phyloP scores from a whole-genome alignment of 805 yeast genomes.

The Myxozyma sirexii region DNA sequence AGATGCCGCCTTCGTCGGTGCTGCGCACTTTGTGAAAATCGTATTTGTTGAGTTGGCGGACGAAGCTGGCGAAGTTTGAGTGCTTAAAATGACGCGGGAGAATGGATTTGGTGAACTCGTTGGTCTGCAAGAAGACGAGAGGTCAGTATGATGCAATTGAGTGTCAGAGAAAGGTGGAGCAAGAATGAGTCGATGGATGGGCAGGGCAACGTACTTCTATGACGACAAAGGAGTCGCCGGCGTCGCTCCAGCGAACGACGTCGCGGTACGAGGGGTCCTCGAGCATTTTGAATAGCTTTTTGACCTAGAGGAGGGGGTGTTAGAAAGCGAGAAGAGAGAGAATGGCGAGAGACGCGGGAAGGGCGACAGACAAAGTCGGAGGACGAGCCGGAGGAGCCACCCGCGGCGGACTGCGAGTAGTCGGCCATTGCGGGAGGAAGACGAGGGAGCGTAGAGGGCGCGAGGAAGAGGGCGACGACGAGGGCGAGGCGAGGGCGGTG shows the following conservation, averaged over 20 bases:
- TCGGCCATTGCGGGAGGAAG: conserved; percentile 18
- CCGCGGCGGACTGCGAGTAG: conserved; percentile 19
- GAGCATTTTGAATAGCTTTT: conserved; percentile 64
- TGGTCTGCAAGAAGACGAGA: conserved; percentile 50
- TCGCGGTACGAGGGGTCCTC: conserved; percentile 75
- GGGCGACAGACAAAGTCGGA: conserved; percentile 34
- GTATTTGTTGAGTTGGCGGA: conserved; percentile 91
- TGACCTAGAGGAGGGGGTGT: neutral
- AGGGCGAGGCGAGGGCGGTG: neutral
- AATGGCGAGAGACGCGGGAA: neutral
- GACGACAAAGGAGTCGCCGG: conserved; percentile 88
- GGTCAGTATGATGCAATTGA: neutral
- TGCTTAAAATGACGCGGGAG: conserved; percentile 94
- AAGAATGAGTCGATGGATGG: neutral
- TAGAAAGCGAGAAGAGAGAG: neutral
- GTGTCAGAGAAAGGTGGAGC: neutral
- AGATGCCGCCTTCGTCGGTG: conserved; percentile 58
- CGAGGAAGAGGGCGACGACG: neutral
- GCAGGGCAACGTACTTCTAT: conserved; percentile 51
- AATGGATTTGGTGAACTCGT: conserved; percentile 84
- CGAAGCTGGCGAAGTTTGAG: conserved; percentile 91
- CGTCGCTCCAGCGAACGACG: conserved; percentile 81
- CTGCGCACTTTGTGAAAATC: conserved; percentile 95
- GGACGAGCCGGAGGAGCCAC: conserved; percentile 32
- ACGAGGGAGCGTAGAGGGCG: neutral